Base-by-base conservation (phyloP, 768 basidiomycete genomes). In the Hypholoma sublateritium region DNA sequence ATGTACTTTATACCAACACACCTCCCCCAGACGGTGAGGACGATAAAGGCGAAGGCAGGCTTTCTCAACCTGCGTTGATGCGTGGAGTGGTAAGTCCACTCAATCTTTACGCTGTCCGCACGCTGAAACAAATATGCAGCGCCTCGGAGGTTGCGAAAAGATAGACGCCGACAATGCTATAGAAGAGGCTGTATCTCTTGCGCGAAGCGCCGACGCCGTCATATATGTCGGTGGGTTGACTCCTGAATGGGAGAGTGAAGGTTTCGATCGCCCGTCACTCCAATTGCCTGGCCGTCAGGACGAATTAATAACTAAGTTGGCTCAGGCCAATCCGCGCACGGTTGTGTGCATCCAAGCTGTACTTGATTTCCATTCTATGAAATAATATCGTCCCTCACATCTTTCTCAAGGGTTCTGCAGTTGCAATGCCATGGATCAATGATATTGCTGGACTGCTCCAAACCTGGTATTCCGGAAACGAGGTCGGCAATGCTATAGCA, bases 191-290 rank as follows among this genome's bases (percentile, higher is more conserved):
- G 83, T 82, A 8, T 65, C 71, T 13, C 69, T 88, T 17, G 88
- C 88, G 1, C 68, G 72, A 5, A 63, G 74, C 4, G 77, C 74
- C 16, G 86, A 88, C 67, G 77, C 77, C 41, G 87, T 84, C 46
- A 70, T 86, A 61, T 74, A 83, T 61, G 74, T 87, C 57, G 81
- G 72, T 11, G 88, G 88, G 4, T 73, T 88, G 19, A 83, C 83
- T 28, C 81, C 83, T 0, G 86, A 91, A 69, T 89, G 85, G 84
- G 88, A 91, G 71, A 84, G 82, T 58, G 89, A 90, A 69, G 86
- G 87, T 7, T 89, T 87, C 62, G 89, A 91, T 62, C 74, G 89
- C 35, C 82, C 82, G 12, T 77, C 81, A 1, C 72, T 91, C 22
- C 69, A 77, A 45, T 74, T 89, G 63, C 87, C 87, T 44, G 81